phyloP scores from a whole-genome alignment of 768 basidiomycete genomes.

The Thelephora ganbajun region DNA sequence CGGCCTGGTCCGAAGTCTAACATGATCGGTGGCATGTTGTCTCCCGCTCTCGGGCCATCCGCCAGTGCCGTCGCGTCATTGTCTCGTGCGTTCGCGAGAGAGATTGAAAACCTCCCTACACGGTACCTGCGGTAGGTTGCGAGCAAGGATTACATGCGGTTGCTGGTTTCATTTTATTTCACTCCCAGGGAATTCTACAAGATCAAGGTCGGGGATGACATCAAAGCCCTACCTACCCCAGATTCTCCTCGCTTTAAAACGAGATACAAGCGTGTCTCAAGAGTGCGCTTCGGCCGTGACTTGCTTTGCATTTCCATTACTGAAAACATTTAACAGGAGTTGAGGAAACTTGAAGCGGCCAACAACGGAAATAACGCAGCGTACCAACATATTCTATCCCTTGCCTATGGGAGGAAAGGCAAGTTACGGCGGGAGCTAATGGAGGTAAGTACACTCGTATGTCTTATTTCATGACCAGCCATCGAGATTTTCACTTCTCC shows the following conservation, averaged over 20 bases:
- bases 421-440: conserved; percentile 56
- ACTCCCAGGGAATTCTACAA: conserved; percentile 45
- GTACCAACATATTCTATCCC: conserved; percentile 44
- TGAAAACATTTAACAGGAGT: conserved; percentile 26
- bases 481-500: conserved; percentile 1
- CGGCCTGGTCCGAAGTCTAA: too few species aligned
- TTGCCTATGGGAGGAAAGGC: conserved; percentile 69
- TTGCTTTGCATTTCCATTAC: neutral
- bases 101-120: conserved; percentile 30
- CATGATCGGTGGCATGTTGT: too few species aligned
- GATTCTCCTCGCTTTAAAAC: conserved; percentile 16
- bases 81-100: conserved; percentile 18
- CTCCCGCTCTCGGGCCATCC: too few species aligned
- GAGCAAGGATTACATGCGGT: conserved; percentile 1
- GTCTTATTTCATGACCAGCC: neutral
- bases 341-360: conserved; percentile 38
- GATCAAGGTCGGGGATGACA: conserved; percentile 43
- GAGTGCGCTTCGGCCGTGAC: conserved; percentile 22
- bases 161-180: conserved; percentile 4
- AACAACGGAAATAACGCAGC: conserved; percentile 34
- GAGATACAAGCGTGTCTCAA: conserved; percentile 36
- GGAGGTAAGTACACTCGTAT: conserved; percentile 28
- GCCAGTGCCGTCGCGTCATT: too few species aligned
- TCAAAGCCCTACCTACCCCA: conserved; percentile 29
- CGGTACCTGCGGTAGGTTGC: conserved; percentile 28